Evolutionary conservation across 352 stramenopile species (phyloP).

Genomic region (Salisapilia sapeloensis): DNA sequence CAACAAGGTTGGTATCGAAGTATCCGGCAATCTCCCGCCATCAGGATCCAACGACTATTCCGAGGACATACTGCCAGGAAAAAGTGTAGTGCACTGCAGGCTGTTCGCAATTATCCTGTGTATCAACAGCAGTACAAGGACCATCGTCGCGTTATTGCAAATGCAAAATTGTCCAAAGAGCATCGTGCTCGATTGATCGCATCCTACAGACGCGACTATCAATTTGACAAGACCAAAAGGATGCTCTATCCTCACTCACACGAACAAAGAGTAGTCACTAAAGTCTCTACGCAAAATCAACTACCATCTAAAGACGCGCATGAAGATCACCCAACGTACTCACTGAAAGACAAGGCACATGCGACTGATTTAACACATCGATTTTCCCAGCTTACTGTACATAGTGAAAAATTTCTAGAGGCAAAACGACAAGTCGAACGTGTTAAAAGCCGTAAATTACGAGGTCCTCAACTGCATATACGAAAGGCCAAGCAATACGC

Average conservation of each 20-base stretch:
- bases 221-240: constrained; percentile 21
- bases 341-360: no score
- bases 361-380: no score
- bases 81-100: constrained; percentile 14
- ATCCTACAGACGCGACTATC: constrained; percentile 38
- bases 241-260: constrained; percentile 30
- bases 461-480: no score
- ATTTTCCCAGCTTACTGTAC: no score
- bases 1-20: constrained; percentile 40
- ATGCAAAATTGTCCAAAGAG: constrained; percentile 8
- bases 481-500: no score
- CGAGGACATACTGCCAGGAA: constrained; percentile 18
- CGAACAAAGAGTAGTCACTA: no score
- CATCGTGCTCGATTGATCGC: constrained; percentile 29
- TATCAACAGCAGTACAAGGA: constrained; percentile 19
- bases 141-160: constrained; percentile 7
- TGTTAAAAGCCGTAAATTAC: no score
- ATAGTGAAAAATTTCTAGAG: no score
- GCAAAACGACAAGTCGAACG: no score
- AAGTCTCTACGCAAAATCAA: no score
- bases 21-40: constrained; percentile 39
- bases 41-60: constrained; percentile 57
- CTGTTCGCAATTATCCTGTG: constrained; percentile 20
- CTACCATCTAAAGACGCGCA: no score
- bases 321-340: no score